Conservation (phyloP, 1,284 basidiomycete genomes). For the Ustilago crameri region DNA sequence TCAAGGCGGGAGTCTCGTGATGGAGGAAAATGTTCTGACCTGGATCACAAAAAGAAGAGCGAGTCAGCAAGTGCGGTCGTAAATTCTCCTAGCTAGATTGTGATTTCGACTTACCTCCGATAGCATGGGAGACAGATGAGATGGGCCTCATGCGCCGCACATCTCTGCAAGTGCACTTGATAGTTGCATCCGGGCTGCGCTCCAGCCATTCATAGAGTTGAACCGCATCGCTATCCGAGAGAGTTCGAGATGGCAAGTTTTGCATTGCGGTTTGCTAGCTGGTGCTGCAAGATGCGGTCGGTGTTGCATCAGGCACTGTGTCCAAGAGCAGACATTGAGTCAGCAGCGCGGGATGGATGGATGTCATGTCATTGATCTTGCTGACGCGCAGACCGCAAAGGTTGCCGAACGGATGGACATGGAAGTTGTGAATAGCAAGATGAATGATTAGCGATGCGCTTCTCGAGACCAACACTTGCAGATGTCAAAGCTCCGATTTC, state of each 20-base stretch:
- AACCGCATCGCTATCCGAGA: constrained; percentile 29
- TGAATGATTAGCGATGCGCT: not conserved
- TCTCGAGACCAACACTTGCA: constrained; percentile 11
- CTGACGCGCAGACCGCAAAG: too few relatives aligned
- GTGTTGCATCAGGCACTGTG: not conserved
- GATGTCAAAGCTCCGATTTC: constrained; percentile 19
- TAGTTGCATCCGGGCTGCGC: constrained; percentile 11
- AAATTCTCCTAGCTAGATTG: not conserved
- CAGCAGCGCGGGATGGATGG: not conserved
- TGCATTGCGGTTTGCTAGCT: constrained; percentile 7
- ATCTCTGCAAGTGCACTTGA: constrained; percentile 37
- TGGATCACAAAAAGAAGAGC: not conserved
- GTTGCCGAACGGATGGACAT: not conserved
- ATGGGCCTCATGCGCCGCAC: constrained; percentile 16
- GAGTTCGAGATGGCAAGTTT: constrained; percentile 1
- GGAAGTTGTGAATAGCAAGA: not conserved
- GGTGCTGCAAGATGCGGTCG: not conserved
- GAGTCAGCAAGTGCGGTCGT: not conserved
- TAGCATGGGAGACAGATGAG: constrained; percentile 21
- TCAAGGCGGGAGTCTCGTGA: constrained; percentile 25
- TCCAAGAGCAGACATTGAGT: not conserved
- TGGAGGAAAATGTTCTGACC: constrained; percentile 26
- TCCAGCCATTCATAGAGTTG: constrained; percentile 38
- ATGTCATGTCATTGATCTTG: not conserved
- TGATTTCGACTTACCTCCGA: constrained; percentile 22